phyloP scores from a whole-genome alignment of 441 rosid genomes.

The Erysimum pusillum region DNA sequence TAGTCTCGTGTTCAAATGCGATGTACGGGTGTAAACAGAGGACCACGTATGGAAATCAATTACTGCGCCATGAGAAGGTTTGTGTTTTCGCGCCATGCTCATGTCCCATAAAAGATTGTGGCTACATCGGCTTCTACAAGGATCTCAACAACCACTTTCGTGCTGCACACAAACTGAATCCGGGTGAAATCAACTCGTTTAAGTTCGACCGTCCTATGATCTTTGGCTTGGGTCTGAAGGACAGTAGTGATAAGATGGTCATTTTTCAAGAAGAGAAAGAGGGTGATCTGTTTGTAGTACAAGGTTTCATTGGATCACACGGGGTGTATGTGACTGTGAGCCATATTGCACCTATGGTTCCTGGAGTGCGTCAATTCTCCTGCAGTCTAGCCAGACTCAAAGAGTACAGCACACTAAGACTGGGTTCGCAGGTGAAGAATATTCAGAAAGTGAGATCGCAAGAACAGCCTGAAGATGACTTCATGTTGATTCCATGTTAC shows the following conservation, averaged over 20 bases:
- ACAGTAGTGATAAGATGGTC: background rate
- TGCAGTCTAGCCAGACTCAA: slow-evolving; percentile 6
- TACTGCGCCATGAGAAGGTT: slow-evolving; percentile 48
- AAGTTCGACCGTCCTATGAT: background rate
- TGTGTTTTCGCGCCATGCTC: slow-evolving; percentile 54
- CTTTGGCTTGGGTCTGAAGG: background rate
- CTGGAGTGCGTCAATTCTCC: background rate
- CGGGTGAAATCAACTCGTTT: background rate
- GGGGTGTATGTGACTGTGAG: slow-evolving; percentile 13
- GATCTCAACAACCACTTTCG: slow-evolving; percentile 51
- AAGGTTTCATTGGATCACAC: background rate
- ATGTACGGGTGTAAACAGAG: slow-evolving; percentile 58
- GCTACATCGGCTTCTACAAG: slow-evolving; percentile 47
- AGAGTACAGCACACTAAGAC: background rate
- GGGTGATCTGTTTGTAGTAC: slow-evolving; percentile 16
- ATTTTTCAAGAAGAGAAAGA: slow-evolving; percentile 16
- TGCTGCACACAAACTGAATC: background rate
- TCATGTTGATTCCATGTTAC: slow-evolving; percentile 13
- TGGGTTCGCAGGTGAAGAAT: slow-evolving; percentile 16
- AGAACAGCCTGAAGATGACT: background rate
- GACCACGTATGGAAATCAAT: slow-evolving; percentile 40
- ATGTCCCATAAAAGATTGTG: slow-evolving; percentile 57
- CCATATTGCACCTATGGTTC: slow-evolving; percentile 10
- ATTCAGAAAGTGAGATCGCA: slow-evolving; percentile 2
- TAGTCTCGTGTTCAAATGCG: slow-evolving; percentile 50